Evolutionary conservation across 352 stramenopile species (phyloP).

Genomic region (Phytopythium kandeliae): DNA sequence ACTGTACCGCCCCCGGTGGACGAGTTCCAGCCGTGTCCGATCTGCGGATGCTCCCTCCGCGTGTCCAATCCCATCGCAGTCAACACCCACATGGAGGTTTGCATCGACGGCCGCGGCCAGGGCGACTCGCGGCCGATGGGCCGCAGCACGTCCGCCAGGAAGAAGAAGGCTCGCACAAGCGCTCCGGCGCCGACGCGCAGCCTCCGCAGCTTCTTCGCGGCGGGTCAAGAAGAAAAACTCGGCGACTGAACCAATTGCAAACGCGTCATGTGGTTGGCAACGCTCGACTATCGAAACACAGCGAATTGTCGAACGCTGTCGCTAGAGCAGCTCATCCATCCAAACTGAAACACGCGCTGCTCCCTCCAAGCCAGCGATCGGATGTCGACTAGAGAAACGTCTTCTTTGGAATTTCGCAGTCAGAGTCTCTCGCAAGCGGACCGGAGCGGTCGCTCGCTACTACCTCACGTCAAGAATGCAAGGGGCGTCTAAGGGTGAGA

Average conservation of each 20-base stretch:
- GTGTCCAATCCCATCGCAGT: constrained; percentile 42
- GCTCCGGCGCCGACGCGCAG: constrained; percentile 12
- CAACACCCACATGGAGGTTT: constrained; percentile 61
- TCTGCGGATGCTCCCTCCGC: constrained; percentile 53
- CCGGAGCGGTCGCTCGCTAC: background rate
- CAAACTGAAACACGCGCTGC: too few relatives aligned
- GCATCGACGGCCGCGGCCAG: constrained; percentile 17
- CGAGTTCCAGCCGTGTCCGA: constrained; percentile 40
- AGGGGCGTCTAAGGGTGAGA: background rate
- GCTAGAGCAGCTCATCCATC: too few relatives aligned
- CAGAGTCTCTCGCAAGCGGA: background rate
- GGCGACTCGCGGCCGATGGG: background rate
- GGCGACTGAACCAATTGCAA: too few relatives aligned
- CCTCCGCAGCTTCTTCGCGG: constrained; percentile 21
- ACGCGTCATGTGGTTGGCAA: too few relatives aligned
- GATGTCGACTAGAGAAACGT: background rate
- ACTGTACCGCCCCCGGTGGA: constrained; percentile 3
- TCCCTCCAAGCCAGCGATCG: too few relatives aligned
- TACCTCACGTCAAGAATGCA: constrained; percentile 2
- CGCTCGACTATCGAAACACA: too few relatives aligned
- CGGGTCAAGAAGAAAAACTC: background rate
- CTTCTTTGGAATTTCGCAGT: constrained; percentile 3
- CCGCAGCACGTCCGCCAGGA: too few relatives aligned
- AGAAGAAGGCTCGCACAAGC: constrained; percentile 5
- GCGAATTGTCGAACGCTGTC: too few relatives aligned